Evolutionary conservation across 2,329 filamentous ascomycete species (phyloP), one percentile per base, ranked within the genome.

Genomic region (Coniochaeta prunicola): DNA sequence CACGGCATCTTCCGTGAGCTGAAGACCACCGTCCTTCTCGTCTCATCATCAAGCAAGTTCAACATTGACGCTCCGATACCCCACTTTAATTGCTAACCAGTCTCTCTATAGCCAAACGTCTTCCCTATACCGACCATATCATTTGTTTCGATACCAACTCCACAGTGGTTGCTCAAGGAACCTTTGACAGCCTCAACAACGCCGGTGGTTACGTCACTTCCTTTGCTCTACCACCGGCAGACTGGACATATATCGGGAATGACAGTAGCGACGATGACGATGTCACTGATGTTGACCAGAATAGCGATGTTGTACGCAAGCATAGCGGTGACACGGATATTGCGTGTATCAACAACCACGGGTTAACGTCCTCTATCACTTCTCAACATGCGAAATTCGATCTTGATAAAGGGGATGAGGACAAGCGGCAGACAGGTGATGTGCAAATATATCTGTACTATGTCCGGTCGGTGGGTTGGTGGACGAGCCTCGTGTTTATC

Each of bases 101-200:
- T 26, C 42, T 26, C 15, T 26, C 42, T 3, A 2, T 21, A 21
- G 59, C 61, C 17, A 61, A 62, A 19, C 56, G 60, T 19, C 60
- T 76, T 1, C 67, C 68, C 17, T 72, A 72, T 56, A 71, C 72
- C 17, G 73, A 77, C 61, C 67, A 76, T 30, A 68, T 77, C n/a
- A 67, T 77, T n/a, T n/a, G n/a, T n/a, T n/a, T n/a, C n/a, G n/a
- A n/a, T n/a, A n/a, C n/a, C n/a, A n/a, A n/a, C n/a, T n/a, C n/a
- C n/a, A n/a, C n/a, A n/a, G n/a, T n/a, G n/a, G n/a, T n/a, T n/a
- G n/a, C n/a, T n/a, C n/a, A n/a, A n/a, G n/a, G n/a, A n/a, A n/a
- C n/a, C n/a, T n/a, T n/a, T n/a, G n/a, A n/a, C n/a, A n/a, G n/a
- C n/a, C n/a, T n/a, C n/a, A n/a, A n/a, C n/a, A n/a, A n/a, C n/a